These are phyloP conservation scores for Cladosporium sp. DNA, from an alignment of 2,329 filamentous ascomycete species.

Conservation along the genomic window DNA sequence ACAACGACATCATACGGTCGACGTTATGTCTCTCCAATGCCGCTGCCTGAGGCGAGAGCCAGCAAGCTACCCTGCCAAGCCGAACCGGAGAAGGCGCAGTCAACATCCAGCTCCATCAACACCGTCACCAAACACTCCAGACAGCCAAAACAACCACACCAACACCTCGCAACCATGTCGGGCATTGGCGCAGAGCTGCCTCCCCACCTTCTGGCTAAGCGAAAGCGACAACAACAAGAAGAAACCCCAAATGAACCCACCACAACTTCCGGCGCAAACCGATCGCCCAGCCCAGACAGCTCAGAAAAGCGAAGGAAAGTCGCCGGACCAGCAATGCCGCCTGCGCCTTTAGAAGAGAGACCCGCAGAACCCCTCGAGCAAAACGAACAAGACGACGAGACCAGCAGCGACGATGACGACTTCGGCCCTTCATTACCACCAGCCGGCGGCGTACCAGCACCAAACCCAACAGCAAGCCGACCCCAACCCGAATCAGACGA, in stretches of 20 bases:
- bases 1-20: too few species aligned
- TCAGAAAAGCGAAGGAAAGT: conserved; percentile 50
- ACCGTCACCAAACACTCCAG: not conserved
- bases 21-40: too few species aligned
- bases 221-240: conserved; percentile 45
- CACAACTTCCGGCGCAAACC: conserved; percentile 35
- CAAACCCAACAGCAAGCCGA: not conserved
- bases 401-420: conserved; percentile 36
- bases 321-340: conserved; percentile 53
- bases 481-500: not conserved
- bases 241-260: conserved; percentile 32
- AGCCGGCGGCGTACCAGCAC: conserved; percentile 4
- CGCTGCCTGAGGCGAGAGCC: too few species aligned
- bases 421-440: conserved; percentile 43
- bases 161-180: conserved; percentile 47
- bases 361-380: conserved; percentile 35
- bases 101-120: conserved; percentile 2
- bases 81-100: not conserved
- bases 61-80: too few species aligned
- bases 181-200: conserved; percentile 68
- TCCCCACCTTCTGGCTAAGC: conserved; percentile 54
- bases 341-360: conserved; percentile 43
- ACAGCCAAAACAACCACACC: not conserved
- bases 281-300: conserved; percentile 34
- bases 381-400: conserved; percentile 25